A percentile compares a stretch with the other conserved stretches of the same genome.
phyloP scores from a whole-genome alignment of 2,329 filamentous ascomycete species.

The Albophoma yamanashiensis region DNA sequence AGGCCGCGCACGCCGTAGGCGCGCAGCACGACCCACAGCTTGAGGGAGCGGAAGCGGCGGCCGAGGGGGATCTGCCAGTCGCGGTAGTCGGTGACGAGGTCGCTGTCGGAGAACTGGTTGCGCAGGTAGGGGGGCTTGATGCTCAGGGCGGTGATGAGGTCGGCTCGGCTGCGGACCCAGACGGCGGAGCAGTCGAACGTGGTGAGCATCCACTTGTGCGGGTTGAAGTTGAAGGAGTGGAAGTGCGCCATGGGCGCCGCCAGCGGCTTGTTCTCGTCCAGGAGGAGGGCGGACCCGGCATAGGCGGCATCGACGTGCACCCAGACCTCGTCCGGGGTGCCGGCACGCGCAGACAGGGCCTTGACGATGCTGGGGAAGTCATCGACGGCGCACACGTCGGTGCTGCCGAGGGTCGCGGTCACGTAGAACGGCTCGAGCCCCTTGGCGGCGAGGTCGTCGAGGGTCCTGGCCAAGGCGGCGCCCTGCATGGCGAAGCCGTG shows the following conservation, averaged over 20 bases:
- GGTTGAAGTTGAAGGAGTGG: slow-evolving; percentile 88
- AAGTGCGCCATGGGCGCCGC: slow-evolving; percentile 52
- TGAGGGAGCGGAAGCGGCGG: slow-evolving; percentile 75
- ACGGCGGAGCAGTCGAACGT: slow-evolving; percentile 83
- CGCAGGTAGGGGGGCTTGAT: slow-evolving; percentile 73
- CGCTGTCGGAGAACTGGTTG: slow-evolving; percentile 70
- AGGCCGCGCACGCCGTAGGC: slow-evolving; percentile 72
- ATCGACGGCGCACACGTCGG: slow-evolving; percentile 79
- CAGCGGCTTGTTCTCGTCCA: slow-evolving; percentile 68
- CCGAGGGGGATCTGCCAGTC: slow-evolving; percentile 97
- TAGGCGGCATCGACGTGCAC: slow-evolving; percentile 92
- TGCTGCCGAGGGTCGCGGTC: slow-evolving; percentile 76
- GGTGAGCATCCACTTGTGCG: slow-evolving; percentile 95
- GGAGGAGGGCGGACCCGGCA: slow-evolving; percentile 74
- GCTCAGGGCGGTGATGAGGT: slow-evolving; percentile 70
- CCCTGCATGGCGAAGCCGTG: slow-evolving; percentile 64
- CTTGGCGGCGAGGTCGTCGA: slow-evolving; percentile 54
- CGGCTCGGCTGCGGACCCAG: slow-evolving; percentile 62
- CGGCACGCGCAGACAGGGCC: slow-evolving; percentile 23
- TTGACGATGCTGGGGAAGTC: slow-evolving; percentile 60
- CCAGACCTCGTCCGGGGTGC: slow-evolving; percentile 53
- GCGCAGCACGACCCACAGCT: slow-evolving; percentile 91
- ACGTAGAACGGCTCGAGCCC: slow-evolving; percentile 80
- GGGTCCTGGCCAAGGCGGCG: slow-evolving; percentile 43
- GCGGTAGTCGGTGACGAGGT: slow-evolving; percentile 85